Evolutionary conservation across 805 yeast genomes (phyloP).

Genomic region (Candida germanica): DNA sequence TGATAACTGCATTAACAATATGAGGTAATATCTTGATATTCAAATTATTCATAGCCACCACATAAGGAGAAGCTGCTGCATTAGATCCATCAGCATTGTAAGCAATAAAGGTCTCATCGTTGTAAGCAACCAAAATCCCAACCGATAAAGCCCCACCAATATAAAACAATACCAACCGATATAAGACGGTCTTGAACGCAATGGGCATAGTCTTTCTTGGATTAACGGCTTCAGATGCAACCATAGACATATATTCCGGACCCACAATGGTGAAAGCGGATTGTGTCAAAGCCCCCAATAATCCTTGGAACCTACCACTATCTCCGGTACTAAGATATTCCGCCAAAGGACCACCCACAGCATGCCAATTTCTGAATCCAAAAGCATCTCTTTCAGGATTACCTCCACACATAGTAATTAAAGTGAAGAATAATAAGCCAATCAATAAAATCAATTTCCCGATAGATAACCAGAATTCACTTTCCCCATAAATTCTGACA

Average conservation of each 20-base stretch:
- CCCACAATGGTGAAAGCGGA: conserved; percentile 43
- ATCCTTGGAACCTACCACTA: conserved; percentile 41
- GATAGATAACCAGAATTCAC: conserved; percentile 45
- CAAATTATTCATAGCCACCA: conserved; percentile 70
- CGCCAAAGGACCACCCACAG: conserved; percentile 37
- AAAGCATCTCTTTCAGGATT: conserved; percentile 32
- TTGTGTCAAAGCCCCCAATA: conserved; percentile 33
- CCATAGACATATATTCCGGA: conserved; percentile 45
- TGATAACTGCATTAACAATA: conserved; percentile 73
- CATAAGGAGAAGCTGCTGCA: conserved; percentile 67
- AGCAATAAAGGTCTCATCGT: conserved; percentile 16
- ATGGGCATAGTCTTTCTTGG: conserved; percentile 59
- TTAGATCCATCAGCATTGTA: conserved; percentile 16
- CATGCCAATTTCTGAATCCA: conserved; percentile 35
- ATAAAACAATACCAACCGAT: conserved; percentile 36
- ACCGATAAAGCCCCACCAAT: conserved; percentile 18
- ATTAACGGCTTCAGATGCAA: conserved; percentile 51
- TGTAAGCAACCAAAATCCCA: conserved; percentile 24
- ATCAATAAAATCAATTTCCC: conserved; percentile 36
- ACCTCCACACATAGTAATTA: conserved; percentile 37
- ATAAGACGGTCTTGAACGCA: conserved; percentile 55
- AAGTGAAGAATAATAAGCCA: conserved; percentile 36
- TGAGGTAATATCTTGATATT: conserved; percentile 67
- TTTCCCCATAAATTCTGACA: conserved; percentile 49
- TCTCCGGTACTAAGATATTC: conserved; percentile 35